phyloP scores from a whole-genome alignment of 306 rosid species.

The Fagus sylvatica region DNA sequence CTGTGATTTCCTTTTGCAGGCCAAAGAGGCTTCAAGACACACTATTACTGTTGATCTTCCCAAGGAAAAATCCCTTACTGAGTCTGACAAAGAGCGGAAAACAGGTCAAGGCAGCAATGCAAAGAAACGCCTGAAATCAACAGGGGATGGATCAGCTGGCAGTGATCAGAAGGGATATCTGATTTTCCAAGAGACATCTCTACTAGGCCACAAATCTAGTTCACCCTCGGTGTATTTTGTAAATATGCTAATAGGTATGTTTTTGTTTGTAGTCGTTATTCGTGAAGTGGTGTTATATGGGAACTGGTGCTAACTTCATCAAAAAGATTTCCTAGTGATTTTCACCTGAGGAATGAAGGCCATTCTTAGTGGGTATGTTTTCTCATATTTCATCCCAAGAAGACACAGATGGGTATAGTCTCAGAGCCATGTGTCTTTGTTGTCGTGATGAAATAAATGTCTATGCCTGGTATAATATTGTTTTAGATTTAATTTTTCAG shows the following conservation, averaged over 20 bases:
- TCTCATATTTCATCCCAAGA: conserved; percentile 15
- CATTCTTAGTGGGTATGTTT: not conserved
- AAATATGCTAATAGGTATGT: conserved; percentile 25
- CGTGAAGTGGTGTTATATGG: conserved; percentile 36
- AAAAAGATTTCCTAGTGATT: not conserved
- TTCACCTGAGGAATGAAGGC: not conserved
- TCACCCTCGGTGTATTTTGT: conserved; percentile 38
- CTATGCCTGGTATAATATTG: not conserved
- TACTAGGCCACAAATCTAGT: conserved; percentile 21
- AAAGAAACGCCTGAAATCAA: conserved; percentile 10
- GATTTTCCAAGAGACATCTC: conserved; percentile 28
- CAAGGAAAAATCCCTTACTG: not conserved
- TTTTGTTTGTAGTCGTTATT: conserved; percentile 30
- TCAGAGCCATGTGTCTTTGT: too few relatives aligned
- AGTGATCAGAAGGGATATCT: conserved; percentile 23
- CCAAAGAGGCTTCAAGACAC: conserved; percentile 6
- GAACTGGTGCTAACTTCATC: conserved; percentile 15
- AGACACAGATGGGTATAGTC: too few relatives aligned
- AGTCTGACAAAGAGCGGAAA: conserved; percentile 8
- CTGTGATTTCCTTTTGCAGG: conserved; percentile 41
- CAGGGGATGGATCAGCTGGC: conserved; percentile 15
- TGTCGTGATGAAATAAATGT: conserved; percentile 22
- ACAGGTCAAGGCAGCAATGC: conserved; percentile 22
- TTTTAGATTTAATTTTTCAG: not conserved
- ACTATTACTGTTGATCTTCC: not conserved